These are phyloP conservation scores for Aurantiochytrium sp. DNA, from an alignment of 108 stramenopile species.

Conservation along the genomic window DNA sequence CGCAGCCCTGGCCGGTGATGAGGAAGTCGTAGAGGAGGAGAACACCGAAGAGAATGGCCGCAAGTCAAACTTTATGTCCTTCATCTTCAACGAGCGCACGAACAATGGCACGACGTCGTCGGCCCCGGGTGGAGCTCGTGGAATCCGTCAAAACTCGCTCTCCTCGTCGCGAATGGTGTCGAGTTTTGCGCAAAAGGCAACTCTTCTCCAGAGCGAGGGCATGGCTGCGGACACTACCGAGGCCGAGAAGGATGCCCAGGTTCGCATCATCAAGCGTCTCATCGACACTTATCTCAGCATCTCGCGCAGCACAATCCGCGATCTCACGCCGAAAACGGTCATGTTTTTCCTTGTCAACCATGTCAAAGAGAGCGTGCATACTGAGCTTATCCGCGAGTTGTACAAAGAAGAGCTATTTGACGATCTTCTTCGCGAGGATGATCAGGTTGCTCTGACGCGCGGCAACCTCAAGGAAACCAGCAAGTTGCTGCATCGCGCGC, in stretches of 20 bases:
- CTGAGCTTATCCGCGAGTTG: slow-evolving; percentile 83
- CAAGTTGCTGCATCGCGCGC: slow-evolving; percentile 34
- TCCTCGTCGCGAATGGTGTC: background rate
- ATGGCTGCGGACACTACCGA: background rate
- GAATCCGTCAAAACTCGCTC: background rate
- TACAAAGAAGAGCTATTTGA: slow-evolving; percentile 76
- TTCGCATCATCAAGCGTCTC: slow-evolving; percentile 88
- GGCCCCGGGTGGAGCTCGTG: background rate
- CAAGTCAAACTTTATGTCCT: background rate
- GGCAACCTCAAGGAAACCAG: slow-evolving; percentile 28
- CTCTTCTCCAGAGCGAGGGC: background rate
- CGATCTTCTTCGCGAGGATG: slow-evolving; percentile 74
- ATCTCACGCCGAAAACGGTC: slow-evolving; percentile 95
- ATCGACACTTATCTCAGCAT: slow-evolving; percentile 89
- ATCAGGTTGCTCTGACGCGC: slow-evolving; percentile 63
- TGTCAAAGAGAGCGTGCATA: slow-evolving; percentile 81
- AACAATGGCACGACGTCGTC: background rate
- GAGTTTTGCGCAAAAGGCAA: background rate
- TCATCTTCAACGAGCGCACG: background rate
- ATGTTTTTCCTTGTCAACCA: slow-evolving; percentile 98
- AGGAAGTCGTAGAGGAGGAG: background rate
- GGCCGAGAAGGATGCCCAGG: slow-evolving; percentile 76
- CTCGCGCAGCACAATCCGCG: slow-evolving; percentile 89
- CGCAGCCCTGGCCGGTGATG: background rate
- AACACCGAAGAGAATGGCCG: background rate